Conservation (phyloP, 2,329 filamentous ascomycete species). For the Monosporascus sp. region DNA sequence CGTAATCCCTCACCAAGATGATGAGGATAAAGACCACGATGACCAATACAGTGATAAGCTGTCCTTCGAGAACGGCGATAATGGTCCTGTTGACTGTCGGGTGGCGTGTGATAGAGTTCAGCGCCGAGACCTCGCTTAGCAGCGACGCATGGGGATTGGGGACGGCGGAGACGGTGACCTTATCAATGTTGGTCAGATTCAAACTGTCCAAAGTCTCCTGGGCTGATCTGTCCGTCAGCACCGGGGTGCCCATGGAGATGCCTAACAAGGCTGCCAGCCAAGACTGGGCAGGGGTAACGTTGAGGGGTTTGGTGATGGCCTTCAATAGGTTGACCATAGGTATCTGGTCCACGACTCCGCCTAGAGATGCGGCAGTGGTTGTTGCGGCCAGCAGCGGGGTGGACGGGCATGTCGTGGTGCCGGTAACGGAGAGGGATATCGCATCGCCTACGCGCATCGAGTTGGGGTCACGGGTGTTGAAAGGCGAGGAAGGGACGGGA, state of each 20-base stretch:
- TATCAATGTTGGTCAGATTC: constrained; percentile 18
- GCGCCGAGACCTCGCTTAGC: constrained; percentile 51
- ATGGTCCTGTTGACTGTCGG: constrained; percentile 70
- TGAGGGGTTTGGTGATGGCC: constrained; percentile 26
- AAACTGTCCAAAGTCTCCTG: constrained; percentile 13
- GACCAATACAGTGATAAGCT: constrained; percentile 86
- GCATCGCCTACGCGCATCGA: constrained; percentile 10
- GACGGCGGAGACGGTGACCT: constrained; percentile 10
- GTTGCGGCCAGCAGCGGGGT: constrained; percentile 32
- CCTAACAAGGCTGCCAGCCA: constrained; percentile 27
- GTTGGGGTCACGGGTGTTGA: constrained; percentile 25
- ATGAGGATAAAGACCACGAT: constrained; percentile 95
- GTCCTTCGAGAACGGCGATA: constrained; percentile 82
- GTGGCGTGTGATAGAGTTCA: constrained; percentile 62
- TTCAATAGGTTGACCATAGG: constrained; percentile 21
- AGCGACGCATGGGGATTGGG: constrained; percentile 35
- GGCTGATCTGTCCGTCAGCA: constrained; percentile 6
- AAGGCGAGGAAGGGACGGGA: constrained; percentile 21
- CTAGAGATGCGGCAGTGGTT: constrained; percentile 33
- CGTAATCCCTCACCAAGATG: constrained; percentile 94
- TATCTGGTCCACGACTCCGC: constrained; percentile 31
- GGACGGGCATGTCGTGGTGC: constrained; percentile 32
- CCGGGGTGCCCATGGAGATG: constrained; percentile 5
- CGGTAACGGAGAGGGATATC: constrained; percentile 18
- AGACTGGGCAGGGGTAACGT: constrained; percentile 27